Evolutionary conservation across 805 yeast species (phyloP), one percentile per base, ranked within the genome.

Genomic region (Starmerella gropengiesseri): DNA sequence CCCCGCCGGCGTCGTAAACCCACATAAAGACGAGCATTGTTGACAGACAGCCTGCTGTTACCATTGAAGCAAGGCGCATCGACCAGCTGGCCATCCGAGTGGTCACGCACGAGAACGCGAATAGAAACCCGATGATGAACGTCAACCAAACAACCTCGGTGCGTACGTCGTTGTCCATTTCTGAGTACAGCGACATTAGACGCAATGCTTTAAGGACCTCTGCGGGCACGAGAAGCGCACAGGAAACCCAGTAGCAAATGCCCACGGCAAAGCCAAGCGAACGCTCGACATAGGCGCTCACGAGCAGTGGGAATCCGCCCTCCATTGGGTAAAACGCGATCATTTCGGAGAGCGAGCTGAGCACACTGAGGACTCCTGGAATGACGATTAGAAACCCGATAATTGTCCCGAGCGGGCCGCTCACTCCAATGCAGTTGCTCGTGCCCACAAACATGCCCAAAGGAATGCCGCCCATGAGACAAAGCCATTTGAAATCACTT

Each of bases 191-290:
- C 37, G 79, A 69, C 28, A 82, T 60, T 76, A 82, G 73, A 19
- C 81, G 75, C 1, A 82, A 74, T 14, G 82, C 75, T 1, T 87
- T 86, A 16, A 82, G 77, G 3, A 83, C 69, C 54, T 83, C 93
- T 0, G 85, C 74, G 0, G 93, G 85, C 46, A 81, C 65, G 0
- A 63, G 55, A 30, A 64, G 53, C 13, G 66, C 67, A 50, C 69
- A 70, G 44, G 63, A 60, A 34, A 67, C 55, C 69, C 70, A 67
- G 52, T 68, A 68, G 45, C 62, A 62, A 27, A 56, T 37, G 40
- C 79, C 78, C 55, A 73, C 36, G 61, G 78, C 75, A 54, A 72
- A 70, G 2, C 79, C 77, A 29, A 76, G 60, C 7, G 80, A 69
- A 36, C 68, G 70, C 54, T 73, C 73, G 14, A 73, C 73, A 54